Evolutionary conservation across 106 monocot species (phyloP).

Genomic region (Xerophyta viscosa): DNA sequence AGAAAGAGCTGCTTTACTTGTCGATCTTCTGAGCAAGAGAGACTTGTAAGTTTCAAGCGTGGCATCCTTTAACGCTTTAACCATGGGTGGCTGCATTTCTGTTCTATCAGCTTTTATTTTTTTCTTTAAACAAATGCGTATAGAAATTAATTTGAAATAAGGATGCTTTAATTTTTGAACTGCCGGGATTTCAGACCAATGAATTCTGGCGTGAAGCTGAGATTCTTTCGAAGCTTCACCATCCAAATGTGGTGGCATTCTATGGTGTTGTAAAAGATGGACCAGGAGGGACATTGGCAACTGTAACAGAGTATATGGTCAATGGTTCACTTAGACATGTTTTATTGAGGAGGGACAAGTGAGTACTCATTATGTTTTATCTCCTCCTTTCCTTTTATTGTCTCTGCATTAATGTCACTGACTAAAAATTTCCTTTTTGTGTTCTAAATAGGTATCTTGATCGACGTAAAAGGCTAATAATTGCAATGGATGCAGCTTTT

Average conservation of each 20-base stretch:
- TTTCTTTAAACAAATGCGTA: too few species aligned
- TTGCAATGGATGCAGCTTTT: constrained; percentile 96
- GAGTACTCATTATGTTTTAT: too few species aligned
- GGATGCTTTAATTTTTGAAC: too few species aligned
- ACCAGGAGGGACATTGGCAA: constrained; percentile 74
- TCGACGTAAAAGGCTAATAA: constrained; percentile 65
- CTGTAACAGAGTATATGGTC: constrained; percentile 89
- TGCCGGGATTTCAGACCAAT: constrained; percentile 32
- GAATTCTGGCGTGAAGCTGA: constrained; percentile 94
- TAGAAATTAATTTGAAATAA: too few species aligned
- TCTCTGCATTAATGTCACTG: background rate
- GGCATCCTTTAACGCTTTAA: too few species aligned
- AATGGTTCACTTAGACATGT: constrained; percentile 85
- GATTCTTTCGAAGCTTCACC: constrained; percentile 90
- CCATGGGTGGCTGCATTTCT: too few species aligned
- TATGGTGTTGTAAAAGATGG: constrained; percentile 88
- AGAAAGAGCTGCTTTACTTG: constrained; percentile 88
- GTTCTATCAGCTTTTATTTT: too few species aligned
- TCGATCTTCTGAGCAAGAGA: constrained; percentile 85
- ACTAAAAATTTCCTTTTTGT: constrained; percentile 11
- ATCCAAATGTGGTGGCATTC: constrained; percentile 92
- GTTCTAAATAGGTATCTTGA: constrained; percentile 58
- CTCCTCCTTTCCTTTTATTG: background rate
- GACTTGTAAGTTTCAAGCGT: constrained; percentile 50
- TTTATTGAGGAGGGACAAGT: constrained; percentile 70